Percentiles rank a stretch among this genome's conserved stretches.
Evolutionary conservation across 192 early-diverging fungal genomes (phyloP).

Genomic region (Oehlia diaphana): DNA sequence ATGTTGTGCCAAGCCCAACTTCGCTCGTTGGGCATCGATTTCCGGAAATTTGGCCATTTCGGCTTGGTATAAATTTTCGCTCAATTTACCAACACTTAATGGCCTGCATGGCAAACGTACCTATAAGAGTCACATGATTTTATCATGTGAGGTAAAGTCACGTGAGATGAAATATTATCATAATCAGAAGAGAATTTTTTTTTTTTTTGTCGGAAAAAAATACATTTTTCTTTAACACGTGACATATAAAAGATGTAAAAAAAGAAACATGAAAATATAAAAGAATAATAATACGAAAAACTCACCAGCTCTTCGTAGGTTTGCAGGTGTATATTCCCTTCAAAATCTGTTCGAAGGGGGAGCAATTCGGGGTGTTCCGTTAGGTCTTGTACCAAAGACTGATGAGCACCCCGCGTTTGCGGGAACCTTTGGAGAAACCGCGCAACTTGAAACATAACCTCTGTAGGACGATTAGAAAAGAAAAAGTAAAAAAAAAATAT

Average conservation of each 20-base stretch:
- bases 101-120: not conserved
- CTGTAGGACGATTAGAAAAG: not conserved
- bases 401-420: not conserved
- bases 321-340: not conserved
- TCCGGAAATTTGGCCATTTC: not conserved
- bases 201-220: not conserved
- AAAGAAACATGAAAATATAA: not conserved
- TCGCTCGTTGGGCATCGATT: not conserved
- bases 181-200: not conserved
- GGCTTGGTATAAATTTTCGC: not conserved
- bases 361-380: not conserved
- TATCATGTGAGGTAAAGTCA: no score
- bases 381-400: not conserved
- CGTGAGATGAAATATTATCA: not conserved
- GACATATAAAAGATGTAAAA: not conserved
- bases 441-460: not conserved
- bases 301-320: not conserved
- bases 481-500: not conserved
- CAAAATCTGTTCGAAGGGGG: not conserved
- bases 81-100: not conserved
- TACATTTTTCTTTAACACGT: not conserved
- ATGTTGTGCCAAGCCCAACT: not conserved
- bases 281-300: not conserved
- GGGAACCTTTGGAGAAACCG: not conserved
- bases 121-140: not conserved